Evolutionary conservation across 257 asterid genomes (phyloP), one percentile per base, ranked within the genome.

Genomic region (Solanum phureja): DNA sequence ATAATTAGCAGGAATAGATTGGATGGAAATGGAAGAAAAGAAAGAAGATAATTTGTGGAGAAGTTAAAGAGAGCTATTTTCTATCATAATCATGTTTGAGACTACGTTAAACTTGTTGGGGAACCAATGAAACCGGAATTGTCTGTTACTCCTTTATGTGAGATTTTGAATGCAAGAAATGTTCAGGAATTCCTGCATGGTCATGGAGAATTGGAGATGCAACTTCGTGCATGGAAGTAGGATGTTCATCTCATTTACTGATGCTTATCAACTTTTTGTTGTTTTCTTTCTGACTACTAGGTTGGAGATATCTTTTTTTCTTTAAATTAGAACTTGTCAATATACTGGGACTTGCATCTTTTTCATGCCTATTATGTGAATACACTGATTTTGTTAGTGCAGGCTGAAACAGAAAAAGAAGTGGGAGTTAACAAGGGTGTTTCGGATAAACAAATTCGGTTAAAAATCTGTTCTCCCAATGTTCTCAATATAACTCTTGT

Each of bases 401-500:
- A 97, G 99, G 95, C 93, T 38, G 98, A 93, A 92, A 97, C 99
- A 8, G 96, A 93, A 52, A 97, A 93, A 90, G 99, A 95, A 91
- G 99, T 94, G 6, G 99, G 99, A 64, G 93, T 38, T 88, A 95
- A 95, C 89, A 96, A 92, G 91, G 96, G 97, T 18, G 98, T 97
- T 82, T 92, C 98, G 16, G 99, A 97, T 90, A 97, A 92, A 87
- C 96, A 93, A 87, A 97, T 97, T 49, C 94, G 98, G 29, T 87
- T 97, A 72, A 97, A 94, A 93, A 97, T 97, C 71, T 94, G 87
- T 90, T 97, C 99, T 5, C 99, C 99, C 31, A 92, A 94, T 89
- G 99, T 97, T 87, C 99, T 97, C 60, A 96, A 96, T 90, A 96
- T 97, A 81, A 92, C 99, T 84, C 98, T 97, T 58, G 99, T 97